Conservation (phyloP, 306 rosid species). For the Senna tora region DNA sequence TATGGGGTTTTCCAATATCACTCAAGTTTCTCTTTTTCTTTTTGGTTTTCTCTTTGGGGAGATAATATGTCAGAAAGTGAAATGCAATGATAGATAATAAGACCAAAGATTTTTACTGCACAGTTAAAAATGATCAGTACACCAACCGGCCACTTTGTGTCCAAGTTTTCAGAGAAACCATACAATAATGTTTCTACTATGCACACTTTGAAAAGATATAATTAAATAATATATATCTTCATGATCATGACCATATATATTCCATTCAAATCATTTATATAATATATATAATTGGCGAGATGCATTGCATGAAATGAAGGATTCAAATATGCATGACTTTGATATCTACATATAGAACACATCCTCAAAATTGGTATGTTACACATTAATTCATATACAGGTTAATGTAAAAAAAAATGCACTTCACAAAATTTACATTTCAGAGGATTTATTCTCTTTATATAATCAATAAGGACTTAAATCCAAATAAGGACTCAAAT, state of each 20-base stretch:
- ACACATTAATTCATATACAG: no score
- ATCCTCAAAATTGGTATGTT: no score
- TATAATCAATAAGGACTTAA: no score
- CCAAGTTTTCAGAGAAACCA: neutral
- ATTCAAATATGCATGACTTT: no score
- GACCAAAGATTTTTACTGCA: neutral
- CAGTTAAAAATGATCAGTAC: constrained; percentile 16
- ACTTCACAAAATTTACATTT: no score
- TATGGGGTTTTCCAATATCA: constrained; percentile 36
- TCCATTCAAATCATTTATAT: constrained; percentile 17
- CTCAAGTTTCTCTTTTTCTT: constrained; percentile 34
- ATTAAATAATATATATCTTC: no score
- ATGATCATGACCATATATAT: constrained; percentile 18
- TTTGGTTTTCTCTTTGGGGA: constrained; percentile 6
- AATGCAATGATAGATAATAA: constrained; percentile 22
- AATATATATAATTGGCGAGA: no score
- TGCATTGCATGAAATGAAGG: no score
- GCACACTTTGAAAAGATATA: constrained; percentile 26
- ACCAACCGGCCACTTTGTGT: constrained; percentile 24
- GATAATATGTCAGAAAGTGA: constrained; percentile 8
- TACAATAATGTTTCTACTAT: constrained; percentile 6
- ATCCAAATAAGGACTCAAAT: no score
- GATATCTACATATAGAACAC: no score
- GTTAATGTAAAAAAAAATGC: no score
- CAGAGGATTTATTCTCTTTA: no score